Conservation (phyloP, 23 red algal species). For the Gracilariopsis chorda region DNA sequence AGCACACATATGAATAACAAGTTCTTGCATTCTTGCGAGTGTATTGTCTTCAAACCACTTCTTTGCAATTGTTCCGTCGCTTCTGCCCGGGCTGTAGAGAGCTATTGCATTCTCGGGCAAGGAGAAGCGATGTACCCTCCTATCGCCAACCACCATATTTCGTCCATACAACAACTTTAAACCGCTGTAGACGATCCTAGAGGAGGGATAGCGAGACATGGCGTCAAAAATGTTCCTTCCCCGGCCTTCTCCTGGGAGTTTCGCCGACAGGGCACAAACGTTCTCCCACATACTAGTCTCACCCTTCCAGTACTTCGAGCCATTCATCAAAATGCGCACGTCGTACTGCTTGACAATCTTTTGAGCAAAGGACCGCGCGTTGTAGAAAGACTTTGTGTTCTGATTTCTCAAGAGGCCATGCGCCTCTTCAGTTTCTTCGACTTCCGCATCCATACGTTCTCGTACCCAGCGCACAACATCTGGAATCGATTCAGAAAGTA, state of each 20-base stretch:
- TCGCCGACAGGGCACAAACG: neutral
- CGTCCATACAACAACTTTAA: neutral
- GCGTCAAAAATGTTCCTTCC: neutral
- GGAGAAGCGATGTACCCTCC: neutral
- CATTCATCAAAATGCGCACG: neutral
- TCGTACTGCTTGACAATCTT: neutral
- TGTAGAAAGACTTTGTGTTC: too few relatives aligned
- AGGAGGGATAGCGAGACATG: neutral
- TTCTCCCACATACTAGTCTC: neutral
- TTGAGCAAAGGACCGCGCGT: too few relatives aligned
- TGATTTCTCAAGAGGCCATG: too few relatives aligned
- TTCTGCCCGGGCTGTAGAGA: neutral
- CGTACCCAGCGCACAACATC: too few relatives aligned
- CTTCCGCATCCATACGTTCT: too few relatives aligned
- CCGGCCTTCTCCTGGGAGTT: neutral
- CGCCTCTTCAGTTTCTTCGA: too few relatives aligned
- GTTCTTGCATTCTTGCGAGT: neutral
- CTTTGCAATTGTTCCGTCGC: neutral
- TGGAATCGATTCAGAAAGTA: too few relatives aligned
- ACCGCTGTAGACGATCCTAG: neutral
- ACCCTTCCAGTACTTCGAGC: neutral
- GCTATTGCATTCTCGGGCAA: neutral
- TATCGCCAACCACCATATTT: neutral
- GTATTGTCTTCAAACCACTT: neutral
- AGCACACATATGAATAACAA: neutral